Percentiles rank a stretch among this genome's conserved stretches.
phyloP scores from a whole-genome alignment of 306 rosid genomes.

The Geum urbanum region DNA sequence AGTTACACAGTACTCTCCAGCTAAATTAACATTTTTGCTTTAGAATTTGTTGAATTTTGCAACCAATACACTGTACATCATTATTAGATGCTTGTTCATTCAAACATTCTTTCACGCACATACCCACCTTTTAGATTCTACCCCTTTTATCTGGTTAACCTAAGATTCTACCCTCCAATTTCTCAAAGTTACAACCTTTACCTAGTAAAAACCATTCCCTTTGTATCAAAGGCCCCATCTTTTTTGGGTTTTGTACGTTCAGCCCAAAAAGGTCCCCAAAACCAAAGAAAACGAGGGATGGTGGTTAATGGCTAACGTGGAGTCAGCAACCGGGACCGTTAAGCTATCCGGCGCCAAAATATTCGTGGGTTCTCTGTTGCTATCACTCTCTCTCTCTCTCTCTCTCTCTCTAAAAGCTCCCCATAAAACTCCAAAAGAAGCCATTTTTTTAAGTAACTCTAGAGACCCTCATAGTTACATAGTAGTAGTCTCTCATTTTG shows the following conservation, averaged over 20 bases:
- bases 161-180: constrained; percentile 19
- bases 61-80: not conserved
- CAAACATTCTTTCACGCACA: constrained; percentile 30
- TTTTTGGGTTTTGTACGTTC: not conserved
- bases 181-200: constrained; percentile 1
- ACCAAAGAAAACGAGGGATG: too few relatives aligned
- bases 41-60: constrained; percentile 8
- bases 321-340: constrained; percentile 51
- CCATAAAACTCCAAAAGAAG: constrained; percentile 46
- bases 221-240: not conserved
- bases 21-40: not conserved
- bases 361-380: constrained; percentile 9
- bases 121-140: too few relatives aligned
- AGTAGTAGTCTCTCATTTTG: constrained; percentile 13
- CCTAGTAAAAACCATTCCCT: not conserved
- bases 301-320: constrained; percentile 37
- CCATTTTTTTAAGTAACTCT: constrained; percentile 27
- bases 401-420: constrained; percentile 9
- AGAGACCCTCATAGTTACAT: constrained; percentile 18
- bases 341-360: constrained; percentile 60
- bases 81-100: constrained; percentile 31
- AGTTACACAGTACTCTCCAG: too few relatives aligned
- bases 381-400: constrained; percentile 29
- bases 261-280: constrained; percentile 17
- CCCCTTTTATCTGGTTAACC: too few relatives aligned